Conservation (phyloP, 768 basidiomycete species). For the Suillus clintonianus region DNA sequence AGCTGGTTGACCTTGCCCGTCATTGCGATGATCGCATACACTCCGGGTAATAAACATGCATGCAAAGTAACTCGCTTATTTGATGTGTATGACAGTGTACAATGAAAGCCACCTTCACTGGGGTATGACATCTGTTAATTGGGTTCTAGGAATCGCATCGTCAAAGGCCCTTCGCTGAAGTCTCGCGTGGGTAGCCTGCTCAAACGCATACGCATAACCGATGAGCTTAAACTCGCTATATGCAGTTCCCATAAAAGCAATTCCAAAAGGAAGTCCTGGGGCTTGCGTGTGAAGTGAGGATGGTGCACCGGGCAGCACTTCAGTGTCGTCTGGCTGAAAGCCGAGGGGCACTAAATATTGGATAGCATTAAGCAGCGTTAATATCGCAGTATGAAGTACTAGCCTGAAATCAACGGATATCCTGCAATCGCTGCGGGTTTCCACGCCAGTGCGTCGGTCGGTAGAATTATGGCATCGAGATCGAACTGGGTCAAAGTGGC, state of each 20-base stretch:
- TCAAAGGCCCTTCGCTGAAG: slow-evolving; percentile 45
- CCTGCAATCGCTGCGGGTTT: slow-evolving; percentile 50
- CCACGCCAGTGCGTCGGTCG: slow-evolving; percentile 22
- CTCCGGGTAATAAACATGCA: no score
- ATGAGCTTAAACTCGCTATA: slow-evolving; percentile 59
- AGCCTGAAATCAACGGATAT: slow-evolving; percentile 58
- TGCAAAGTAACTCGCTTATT: neutral
- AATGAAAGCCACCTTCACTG: neutral
- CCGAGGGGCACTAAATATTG: slow-evolving; percentile 49
- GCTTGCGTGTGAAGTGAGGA: slow-evolving; percentile 30
- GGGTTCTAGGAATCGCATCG: slow-evolving; percentile 56
- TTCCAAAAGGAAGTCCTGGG: slow-evolving; percentile 54
- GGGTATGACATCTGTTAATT: slow-evolving; percentile 32
- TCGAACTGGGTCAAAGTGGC: slow-evolving; percentile 43
- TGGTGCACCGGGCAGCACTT: slow-evolving; percentile 41
- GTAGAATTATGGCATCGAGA: slow-evolving; percentile 50
- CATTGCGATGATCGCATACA: no score
- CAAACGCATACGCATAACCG: slow-evolving; percentile 57
- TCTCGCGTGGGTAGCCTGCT: slow-evolving; percentile 56
- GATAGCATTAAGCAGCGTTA: slow-evolving; percentile 26
- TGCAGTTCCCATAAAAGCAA: slow-evolving; percentile 58
- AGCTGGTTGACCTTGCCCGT: no score
- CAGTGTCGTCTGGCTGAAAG: slow-evolving; percentile 51
- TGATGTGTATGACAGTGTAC: neutral
- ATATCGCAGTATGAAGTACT: neutral